Base-by-base conservation (phyloP, 352 stramenopile species). In the Pythium coloratum region DNA sequence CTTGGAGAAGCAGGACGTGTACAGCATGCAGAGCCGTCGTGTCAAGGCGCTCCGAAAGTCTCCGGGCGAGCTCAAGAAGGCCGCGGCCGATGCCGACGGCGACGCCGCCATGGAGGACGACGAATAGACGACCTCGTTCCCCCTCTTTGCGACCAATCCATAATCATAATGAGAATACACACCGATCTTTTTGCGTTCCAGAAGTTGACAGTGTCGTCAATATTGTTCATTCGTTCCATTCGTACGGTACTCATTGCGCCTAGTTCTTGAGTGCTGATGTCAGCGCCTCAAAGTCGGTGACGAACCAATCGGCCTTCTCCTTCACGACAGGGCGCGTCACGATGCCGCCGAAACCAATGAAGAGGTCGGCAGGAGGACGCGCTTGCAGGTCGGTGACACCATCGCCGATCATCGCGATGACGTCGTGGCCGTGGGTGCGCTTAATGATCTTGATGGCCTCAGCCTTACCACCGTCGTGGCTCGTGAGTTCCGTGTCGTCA, bases 341-440 rank as follows among this genome's bases (percentile, higher is more conserved):
- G 47, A 99, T 90, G 46, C 98, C 98, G 34, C 97, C 97, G 76
- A 98, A 99, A 50, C 98, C 98, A 66, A 99, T 95, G 73, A 99
- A 99, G 10, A 97, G 84, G 62, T 98, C 82, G 1, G 97, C 98
- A 10, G 98, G 98, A 46, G 98, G 97, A 36, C 97, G 97, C 18
- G 98, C 98, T 78, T 99, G 94, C 73, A 98, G 78, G 83, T 99
- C 98, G 2, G 97, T 99, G 13, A 97, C 97, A 33, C 98, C 98
- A 77, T 99, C 98, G 42, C 98, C 98, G n/a, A 99, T 84, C 97
- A 99, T 99, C 9, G 99, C 88, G 50, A 99, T 94, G 14, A 84
- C 94, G n/a, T 96, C 71, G 80, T 99, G 98, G 55, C 89, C 89
- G 58, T 94, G 81, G 58, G 84, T 89, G 42, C 93, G 82, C 76